Evolutionary conservation across 768 basidiomycete genomes (phyloP).

Genomic region (Russula sp.): DNA sequence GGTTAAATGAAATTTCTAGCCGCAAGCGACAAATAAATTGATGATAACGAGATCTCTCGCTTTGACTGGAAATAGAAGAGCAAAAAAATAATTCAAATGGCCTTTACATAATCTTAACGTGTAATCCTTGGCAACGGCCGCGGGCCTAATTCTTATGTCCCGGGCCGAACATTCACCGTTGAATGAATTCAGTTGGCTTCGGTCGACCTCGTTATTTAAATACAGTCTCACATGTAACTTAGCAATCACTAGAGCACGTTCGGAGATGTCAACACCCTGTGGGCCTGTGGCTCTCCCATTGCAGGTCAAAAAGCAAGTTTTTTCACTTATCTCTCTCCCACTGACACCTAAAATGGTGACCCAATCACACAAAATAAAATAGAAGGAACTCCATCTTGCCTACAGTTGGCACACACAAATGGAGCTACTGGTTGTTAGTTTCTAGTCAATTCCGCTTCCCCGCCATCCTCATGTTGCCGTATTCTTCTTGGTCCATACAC

Average conservation of each 20-base stretch:
- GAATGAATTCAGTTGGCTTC: background rate
- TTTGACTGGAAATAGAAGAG: background rate
- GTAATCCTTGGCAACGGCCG: background rate
- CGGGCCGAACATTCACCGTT: background rate
- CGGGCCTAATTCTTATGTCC: background rate
- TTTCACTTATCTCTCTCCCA: too few species aligned
- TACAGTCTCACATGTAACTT: background rate
- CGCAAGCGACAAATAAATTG: too few species aligned
- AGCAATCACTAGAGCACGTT: background rate
- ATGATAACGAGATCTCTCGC: too few species aligned
- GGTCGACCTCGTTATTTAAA: background rate
- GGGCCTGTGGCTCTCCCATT: background rate
- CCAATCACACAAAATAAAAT: background rate
- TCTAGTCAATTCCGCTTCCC: background rate
- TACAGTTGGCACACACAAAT: too few species aligned
- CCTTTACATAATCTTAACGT: background rate
- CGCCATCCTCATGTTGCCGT: background rate
- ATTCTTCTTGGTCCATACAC: too few species aligned
- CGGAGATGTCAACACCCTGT: background rate
- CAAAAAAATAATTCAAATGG: background rate
- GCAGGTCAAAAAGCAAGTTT: background rate
- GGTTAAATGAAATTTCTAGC: background rate
- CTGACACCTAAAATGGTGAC: background rate
- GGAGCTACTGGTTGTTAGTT: too few species aligned
- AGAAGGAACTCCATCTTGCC: too few species aligned